A percentile compares a stretch with the other conserved stretches of the same genome.
Conservation (phyloP, 2,329 filamentous ascomycete genomes). For the Clonostachys sp. region DNA sequence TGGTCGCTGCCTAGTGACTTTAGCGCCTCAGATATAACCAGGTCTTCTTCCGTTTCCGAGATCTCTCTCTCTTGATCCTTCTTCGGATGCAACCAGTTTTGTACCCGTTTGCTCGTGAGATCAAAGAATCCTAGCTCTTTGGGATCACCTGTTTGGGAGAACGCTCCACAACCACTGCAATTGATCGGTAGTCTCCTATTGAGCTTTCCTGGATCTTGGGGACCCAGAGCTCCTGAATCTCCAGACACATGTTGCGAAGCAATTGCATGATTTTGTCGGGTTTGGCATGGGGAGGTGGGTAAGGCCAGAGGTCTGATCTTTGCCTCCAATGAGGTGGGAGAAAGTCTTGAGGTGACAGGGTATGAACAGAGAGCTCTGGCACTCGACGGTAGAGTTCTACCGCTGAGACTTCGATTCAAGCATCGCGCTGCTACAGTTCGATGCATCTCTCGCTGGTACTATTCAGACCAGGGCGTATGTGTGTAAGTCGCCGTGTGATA, state of each 20-base stretch:
- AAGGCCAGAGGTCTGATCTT: not conserved
- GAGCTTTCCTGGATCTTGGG: not conserved
- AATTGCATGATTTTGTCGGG: not conserved
- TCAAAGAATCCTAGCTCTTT: conserved; percentile 54
- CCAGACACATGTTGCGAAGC: not conserved
- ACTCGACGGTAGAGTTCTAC: too few relatives aligned
- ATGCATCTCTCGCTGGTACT: not conserved
- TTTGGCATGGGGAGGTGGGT: not conserved
- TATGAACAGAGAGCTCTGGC: too few relatives aligned
- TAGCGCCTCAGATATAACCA: conserved; percentile 41
- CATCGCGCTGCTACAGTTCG: not conserved
- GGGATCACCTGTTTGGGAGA: conserved; percentile 50
- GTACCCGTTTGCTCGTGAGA: conserved; percentile 43
- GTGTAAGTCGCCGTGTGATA: too few relatives aligned
- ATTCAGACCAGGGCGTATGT: too few relatives aligned
- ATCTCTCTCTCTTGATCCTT: conserved; percentile 4
- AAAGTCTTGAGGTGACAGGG: too few relatives aligned
- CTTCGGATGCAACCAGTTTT: conserved; percentile 31
- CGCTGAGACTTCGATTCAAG: not conserved
- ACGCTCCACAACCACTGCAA: conserved; percentile 62
- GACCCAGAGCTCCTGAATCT: too few relatives aligned
- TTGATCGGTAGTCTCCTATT: conserved; percentile 42
- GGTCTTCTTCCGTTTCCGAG: conserved; percentile 28
- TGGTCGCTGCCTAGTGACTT: conserved; percentile 31
- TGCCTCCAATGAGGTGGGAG: not conserved